Conservation (phyloP, 1,284 basidiomycete genomes). For the Fomitopsis pinicola region DNA sequence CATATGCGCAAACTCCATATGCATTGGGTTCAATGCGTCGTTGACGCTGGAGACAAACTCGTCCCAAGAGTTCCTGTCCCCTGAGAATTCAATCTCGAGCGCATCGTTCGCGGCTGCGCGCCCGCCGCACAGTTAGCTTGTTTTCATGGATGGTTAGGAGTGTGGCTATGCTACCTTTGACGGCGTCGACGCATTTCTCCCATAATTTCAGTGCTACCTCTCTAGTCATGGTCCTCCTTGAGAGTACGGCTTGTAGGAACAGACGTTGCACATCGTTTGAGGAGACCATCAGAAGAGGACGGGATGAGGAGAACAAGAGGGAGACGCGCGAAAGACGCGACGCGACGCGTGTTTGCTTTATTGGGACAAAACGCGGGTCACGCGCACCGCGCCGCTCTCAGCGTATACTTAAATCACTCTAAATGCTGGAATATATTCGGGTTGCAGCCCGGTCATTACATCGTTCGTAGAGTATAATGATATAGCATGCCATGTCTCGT, state of each 20-base stretch:
- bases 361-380: neutral
- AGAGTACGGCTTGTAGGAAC: constrained; percentile 74
- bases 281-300: constrained; percentile 35
- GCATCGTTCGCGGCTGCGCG: constrained; percentile 45
- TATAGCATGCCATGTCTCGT: neutral
- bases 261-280: constrained; percentile 63
- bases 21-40: constrained; percentile 55
- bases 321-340: constrained; percentile 19
- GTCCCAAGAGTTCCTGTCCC: constrained; percentile 50
- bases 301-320: constrained; percentile 3
- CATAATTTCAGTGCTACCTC: constrained; percentile 62
- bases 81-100: constrained; percentile 40
- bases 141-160: neutral
- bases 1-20: constrained; percentile 63
- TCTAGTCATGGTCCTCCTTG: constrained; percentile 59
- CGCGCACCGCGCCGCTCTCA: neutral
- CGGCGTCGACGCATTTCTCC: constrained; percentile 59
- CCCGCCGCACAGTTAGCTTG: neutral
- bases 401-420: neutral
- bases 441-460: neutral
- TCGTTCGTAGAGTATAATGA: neutral
- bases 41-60: constrained; percentile 59
- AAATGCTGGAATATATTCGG: neutral
- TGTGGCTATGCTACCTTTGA: constrained; percentile 41
- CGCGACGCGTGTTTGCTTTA: constrained; percentile 17